A percentile compares a stretch with the other conserved stretches of the same genome.
These are phyloP conservation scores for Candida sonorensis DNA, from an alignment of 805 yeast species.

Conservation along the genomic window DNA sequence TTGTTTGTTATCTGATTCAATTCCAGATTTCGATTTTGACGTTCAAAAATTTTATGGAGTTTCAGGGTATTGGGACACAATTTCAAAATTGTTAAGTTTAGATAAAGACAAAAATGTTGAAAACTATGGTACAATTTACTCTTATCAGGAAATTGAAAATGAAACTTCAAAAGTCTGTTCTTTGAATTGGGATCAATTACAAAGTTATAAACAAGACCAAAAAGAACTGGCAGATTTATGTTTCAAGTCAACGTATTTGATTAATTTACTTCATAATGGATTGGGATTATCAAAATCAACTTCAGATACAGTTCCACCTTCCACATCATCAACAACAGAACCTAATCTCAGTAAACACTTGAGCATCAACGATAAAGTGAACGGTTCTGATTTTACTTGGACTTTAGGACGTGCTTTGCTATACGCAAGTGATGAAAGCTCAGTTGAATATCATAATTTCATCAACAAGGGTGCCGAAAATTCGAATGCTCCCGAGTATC, in stretches of 20 bases:
- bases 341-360: constrained; percentile 37
- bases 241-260: constrained; percentile 55
- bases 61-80: constrained; percentile 61
- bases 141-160: constrained; percentile 35
- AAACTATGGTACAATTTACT: constrained; percentile 33
- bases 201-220: constrained; percentile 25
- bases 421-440: constrained; percentile 49
- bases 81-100: constrained; percentile 38
- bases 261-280: constrained; percentile 52
- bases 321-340: no score
- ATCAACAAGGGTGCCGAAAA: constrained; percentile 8
- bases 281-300: no score
- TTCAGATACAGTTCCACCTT: no score
- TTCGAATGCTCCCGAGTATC: no score
- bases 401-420: constrained; percentile 75
- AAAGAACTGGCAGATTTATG: constrained; percentile 48
- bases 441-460: constrained; percentile 34
- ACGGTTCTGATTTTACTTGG: constrained; percentile 88
- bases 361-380: constrained; percentile 49
- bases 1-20: constrained; percentile 44
- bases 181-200: constrained; percentile 26
- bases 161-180: constrained; percentile 44
- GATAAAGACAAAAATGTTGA: constrained; percentile 13
- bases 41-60: constrained; percentile 55
- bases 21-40: constrained; percentile 53